These are phyloP conservation scores for Lipomyces spencermartinsiae DNA, from an alignment of 805 yeast genomes.

Conservation along the genomic window DNA sequence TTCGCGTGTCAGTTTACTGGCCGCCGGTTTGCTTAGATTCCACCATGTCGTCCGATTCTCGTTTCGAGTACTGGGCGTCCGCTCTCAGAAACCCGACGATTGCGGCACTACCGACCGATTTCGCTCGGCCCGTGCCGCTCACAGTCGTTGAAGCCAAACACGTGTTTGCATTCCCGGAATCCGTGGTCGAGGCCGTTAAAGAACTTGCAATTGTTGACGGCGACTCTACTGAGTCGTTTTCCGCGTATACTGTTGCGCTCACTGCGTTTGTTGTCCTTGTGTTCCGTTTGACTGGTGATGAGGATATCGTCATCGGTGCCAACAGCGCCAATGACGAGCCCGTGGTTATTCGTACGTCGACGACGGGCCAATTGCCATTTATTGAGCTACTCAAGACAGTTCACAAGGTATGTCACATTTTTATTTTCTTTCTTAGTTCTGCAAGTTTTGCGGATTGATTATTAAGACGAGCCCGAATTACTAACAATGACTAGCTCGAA, in stretches of 20 bases:
- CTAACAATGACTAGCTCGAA: slow-evolving; percentile 23
- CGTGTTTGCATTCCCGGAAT: slow-evolving; percentile 45
- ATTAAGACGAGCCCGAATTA: not conserved
- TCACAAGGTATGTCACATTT: slow-evolving; percentile 41
- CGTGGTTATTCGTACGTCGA: slow-evolving; percentile 66
- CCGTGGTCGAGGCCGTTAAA: slow-evolving; percentile 35
- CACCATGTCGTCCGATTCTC: slow-evolving; percentile 14
- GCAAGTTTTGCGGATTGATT: slow-evolving; percentile 36
- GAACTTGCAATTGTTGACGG: slow-evolving; percentile 36
- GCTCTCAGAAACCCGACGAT: slow-evolving; percentile 79
- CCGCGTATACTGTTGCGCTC: slow-evolving; percentile 54
- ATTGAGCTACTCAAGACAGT: slow-evolving; percentile 57
- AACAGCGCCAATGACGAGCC: slow-evolving; percentile 56
- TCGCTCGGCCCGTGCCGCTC: slow-evolving; percentile 73
- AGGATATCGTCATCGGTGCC: slow-evolving; percentile 87
- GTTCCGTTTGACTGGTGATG: slow-evolving; percentile 89
- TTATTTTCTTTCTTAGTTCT: slow-evolving; percentile 35
- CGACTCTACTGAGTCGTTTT: slow-evolving; percentile 29
- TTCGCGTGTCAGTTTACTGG: not conserved
- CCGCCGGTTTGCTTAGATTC: not conserved
- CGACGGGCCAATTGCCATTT: slow-evolving; percentile 54
- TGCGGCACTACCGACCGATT: slow-evolving; percentile 88
- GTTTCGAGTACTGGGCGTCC: slow-evolving; percentile 59
- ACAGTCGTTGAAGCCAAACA: slow-evolving; percentile 68
- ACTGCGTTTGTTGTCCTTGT: slow-evolving; percentile 73